Percentiles rank a stretch among this genome's conserved stretches.
Evolutionary conservation across 345 rosid genomes (phyloP).

Genomic region (Cardiospermum halicacabum): DNA sequence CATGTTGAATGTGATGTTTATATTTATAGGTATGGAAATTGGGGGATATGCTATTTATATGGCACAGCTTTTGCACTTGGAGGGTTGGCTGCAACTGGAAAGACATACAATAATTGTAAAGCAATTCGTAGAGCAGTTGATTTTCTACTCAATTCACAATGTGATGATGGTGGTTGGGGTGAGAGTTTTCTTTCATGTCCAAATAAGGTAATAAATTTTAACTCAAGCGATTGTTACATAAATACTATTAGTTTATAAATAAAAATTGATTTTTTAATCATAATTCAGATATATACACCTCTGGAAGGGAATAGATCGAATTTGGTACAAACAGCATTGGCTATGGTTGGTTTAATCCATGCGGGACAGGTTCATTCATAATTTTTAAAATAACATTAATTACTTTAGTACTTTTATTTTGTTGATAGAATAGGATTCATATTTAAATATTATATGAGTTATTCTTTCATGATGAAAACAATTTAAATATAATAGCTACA

Average conservation of each 20-base stretch:
- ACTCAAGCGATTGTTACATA: no score
- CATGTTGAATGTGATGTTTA: no score
- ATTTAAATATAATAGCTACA: no score
- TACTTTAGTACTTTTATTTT: no score
- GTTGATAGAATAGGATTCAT: no score
- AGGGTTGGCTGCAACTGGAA: conserved; percentile 24
- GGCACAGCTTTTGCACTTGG: conserved; percentile 19
- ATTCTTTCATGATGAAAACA: no score
- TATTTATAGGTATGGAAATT: conserved; percentile 19
- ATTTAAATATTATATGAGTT: no score
- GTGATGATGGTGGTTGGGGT: conserved; percentile 23
- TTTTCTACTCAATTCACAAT: conserved; percentile 15
- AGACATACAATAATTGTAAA: not conserved
- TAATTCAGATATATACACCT: not conserved
- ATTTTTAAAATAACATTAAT: no score
- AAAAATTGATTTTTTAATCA: not conserved
- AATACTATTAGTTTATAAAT: not conserved
- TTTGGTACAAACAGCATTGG: not conserved
- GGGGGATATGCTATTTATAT: conserved; percentile 28
- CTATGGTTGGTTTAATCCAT: not conserved
- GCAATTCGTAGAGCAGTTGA: conserved; percentile 18
- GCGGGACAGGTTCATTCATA: not conserved
- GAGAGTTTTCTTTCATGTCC: conserved; percentile 29
- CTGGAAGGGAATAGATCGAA: not conserved
- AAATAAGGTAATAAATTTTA: conserved; percentile 13